A percentile compares a stretch with the other conserved stretches of the same genome.
These are phyloP conservation scores for Colletotrichum simmondsii DNA, from an alignment of 2,329 filamentous ascomycete species.

Conservation along the genomic window DNA sequence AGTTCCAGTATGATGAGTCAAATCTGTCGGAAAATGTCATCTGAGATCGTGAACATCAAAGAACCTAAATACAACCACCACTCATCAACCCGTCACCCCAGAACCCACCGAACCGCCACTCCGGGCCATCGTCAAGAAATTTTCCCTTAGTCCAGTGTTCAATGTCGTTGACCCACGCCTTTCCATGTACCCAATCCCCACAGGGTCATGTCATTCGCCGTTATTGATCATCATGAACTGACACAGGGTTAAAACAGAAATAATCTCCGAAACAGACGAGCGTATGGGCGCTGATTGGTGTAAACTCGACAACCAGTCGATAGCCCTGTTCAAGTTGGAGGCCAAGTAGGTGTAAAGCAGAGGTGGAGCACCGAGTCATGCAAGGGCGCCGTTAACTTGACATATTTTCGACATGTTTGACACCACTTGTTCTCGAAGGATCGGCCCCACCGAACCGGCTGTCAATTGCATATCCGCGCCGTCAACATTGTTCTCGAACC, in stretches of 20 bases:
- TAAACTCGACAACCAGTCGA: fast-evolving
- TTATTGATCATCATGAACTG: background rate
- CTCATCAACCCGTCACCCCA: background rate
- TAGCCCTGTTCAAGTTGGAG: no score
- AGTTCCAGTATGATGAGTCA: background rate
- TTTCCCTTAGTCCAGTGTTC: background rate
- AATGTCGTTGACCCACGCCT: background rate
- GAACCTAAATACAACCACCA: background rate
- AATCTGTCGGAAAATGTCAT: background rate
- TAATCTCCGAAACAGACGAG: background rate
- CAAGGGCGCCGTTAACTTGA: background rate
- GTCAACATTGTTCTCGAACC: no score
- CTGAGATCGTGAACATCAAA: background rate
- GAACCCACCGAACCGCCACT: background rate
- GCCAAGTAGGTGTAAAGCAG: no score
- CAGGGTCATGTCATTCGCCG: background rate
- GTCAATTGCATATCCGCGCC: no score
- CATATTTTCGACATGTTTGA: background rate
- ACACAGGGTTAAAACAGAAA: no score
- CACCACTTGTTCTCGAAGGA: background rate
- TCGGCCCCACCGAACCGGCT: background rate
- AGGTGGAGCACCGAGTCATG: background rate
- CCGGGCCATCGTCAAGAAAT: background rate
- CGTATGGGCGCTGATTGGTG: background rate
- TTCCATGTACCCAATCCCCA: background rate